A percentile compares a stretch with the other conserved stretches of the same genome.
These are phyloP conservation scores for Blumeria hordei DNA, from an alignment of 2,329 filamentous ascomycete genomes.

Conservation along the genomic window DNA sequence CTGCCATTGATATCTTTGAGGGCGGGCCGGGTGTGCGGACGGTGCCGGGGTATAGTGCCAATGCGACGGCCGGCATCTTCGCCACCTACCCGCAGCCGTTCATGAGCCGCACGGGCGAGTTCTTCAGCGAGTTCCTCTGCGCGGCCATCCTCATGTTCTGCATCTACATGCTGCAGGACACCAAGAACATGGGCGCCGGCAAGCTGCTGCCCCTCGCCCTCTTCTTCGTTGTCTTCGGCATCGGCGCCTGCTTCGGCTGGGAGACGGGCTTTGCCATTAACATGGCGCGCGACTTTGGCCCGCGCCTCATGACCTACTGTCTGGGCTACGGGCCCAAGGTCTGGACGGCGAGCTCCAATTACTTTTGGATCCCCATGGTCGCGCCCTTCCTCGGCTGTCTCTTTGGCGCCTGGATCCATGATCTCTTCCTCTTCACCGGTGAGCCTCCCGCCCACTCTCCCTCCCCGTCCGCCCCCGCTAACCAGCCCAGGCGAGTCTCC, in stretches of 20 bases:
- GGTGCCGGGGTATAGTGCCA: constrained; percentile 20
- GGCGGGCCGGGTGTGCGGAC: constrained; percentile 36
- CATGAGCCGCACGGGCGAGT: constrained; percentile 40
- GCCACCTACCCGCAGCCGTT: constrained; percentile 43
- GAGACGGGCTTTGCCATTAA: constrained; percentile 60
- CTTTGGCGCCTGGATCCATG: constrained; percentile 43
- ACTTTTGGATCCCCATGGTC: constrained; percentile 55
- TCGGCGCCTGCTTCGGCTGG: constrained; percentile 52
- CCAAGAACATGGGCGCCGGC: constrained; percentile 25
- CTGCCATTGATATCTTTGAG: constrained; percentile 40
- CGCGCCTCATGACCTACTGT: constrained; percentile 39
- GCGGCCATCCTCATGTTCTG: constrained; percentile 45
- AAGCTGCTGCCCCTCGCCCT: constrained; percentile 32
- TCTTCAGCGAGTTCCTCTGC: constrained; percentile 50
- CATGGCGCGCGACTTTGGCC: constrained; percentile 44
- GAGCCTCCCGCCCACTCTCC: neutral
- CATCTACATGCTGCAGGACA: constrained; percentile 44
- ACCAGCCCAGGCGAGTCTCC: constrained; percentile 7
- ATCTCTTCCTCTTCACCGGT: constrained; percentile 27
- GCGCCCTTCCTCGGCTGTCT: constrained; percentile 41
- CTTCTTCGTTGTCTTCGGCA: constrained; percentile 52
- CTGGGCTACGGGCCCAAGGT: constrained; percentile 45
- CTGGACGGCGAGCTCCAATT: constrained; percentile 42
- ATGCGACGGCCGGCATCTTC: constrained; percentile 40
- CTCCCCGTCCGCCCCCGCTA: neutral